Conservation (phyloP, 2,329 filamentous ascomycete genomes). For the Acrocalymma vagum region DNA sequence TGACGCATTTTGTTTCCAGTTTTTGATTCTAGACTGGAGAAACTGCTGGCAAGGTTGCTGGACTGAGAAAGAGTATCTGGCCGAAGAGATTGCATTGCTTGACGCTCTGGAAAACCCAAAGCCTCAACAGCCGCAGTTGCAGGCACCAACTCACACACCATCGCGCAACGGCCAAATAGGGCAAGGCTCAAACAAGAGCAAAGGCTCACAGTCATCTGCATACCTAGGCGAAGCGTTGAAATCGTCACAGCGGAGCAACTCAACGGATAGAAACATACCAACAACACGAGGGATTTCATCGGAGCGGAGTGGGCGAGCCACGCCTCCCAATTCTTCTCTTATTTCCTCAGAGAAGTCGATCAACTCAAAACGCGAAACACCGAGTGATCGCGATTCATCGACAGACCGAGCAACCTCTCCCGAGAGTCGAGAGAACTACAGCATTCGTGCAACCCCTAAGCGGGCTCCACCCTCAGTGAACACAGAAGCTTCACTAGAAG, state of each 20-base stretch:
- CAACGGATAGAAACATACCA: constrained; percentile 37
- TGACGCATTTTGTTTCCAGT: constrained; percentile 93
- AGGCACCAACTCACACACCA: constrained; percentile 18
- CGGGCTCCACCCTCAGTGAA: constrained; percentile 34
- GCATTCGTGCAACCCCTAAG: constrained; percentile 28
- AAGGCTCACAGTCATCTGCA: constrained; percentile 34
- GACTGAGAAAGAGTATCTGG: constrained; percentile 77
- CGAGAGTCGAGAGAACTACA: constrained; percentile 38
- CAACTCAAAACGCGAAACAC: constrained; percentile 25
- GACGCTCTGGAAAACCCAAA: constrained; percentile 26
- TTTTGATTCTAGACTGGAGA: constrained; percentile 93
- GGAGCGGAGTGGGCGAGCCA: constrained; percentile 42
- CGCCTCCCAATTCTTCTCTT: constrained; percentile 35
- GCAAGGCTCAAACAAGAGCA: constrained; percentile 31
- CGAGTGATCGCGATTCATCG: constrained; percentile 35
- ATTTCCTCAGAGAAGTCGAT: constrained; percentile 33
- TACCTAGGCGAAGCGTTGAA: constrained; percentile 35
- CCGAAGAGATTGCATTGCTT: constrained; percentile 42
- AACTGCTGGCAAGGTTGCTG: constrained; percentile 97
- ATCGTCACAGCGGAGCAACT: constrained; percentile 37
- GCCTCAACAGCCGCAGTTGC: constrained; percentile 10
- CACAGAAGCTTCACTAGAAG: constrained; percentile 32
- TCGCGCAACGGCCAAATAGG: constrained; percentile 36
- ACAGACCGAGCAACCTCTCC: constrained; percentile 38
- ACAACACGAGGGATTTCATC: constrained; percentile 38